phyloP scores from a whole-genome alignment of 2,329 filamentous ascomycete species.

The Sordariomycetes sp. region DNA sequence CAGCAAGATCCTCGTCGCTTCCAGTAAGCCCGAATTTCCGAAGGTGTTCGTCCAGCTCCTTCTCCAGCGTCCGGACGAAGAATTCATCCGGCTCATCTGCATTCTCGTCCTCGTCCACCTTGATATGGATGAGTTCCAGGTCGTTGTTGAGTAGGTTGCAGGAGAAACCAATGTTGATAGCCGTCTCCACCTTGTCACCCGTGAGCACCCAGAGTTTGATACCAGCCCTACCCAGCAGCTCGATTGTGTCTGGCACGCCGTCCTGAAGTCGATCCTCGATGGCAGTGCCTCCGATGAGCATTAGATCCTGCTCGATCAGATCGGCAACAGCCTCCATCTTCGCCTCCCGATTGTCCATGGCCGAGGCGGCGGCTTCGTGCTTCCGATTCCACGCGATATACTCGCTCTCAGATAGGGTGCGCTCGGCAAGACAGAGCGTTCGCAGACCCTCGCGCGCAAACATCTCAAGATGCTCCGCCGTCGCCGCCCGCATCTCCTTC shows the following conservation, averaged over 20 bases:
- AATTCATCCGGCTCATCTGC: conserved; percentile 30
- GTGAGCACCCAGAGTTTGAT: conserved; percentile 99
- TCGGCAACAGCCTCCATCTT: conserved; percentile 86
- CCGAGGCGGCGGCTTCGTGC: conserved; percentile 75
- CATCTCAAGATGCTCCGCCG: conserved; percentile 90
- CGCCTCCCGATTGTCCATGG: conserved; percentile 78
- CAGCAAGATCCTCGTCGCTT: conserved; percentile 69
- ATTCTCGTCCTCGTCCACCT: conserved; percentile 61
- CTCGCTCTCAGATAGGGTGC: conserved; percentile 66
- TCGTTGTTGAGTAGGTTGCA: conserved; percentile 96
- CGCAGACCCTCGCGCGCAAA: conserved; percentile 91
- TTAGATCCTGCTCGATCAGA: conserved; percentile 79
- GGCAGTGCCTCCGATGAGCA: conserved; percentile 80
- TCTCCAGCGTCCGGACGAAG: conserved; percentile 46
- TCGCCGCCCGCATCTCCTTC: conserved; percentile 65
- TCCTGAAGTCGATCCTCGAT: conserved; percentile 97
- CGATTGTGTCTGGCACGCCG: conserved; percentile 91
- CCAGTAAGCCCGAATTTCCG: conserved; percentile 66
- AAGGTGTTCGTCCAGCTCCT: conserved; percentile 63
- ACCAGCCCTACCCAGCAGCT: conserved; percentile 77
- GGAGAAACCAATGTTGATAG: conserved; percentile 99
- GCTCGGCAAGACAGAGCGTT: conserved; percentile 86
- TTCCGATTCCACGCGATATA: conserved; percentile 76
- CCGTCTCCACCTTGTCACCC: conserved; percentile 96
- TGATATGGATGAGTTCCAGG: conserved; percentile 90